Conservation (phyloP, 106 monocot genomes). For the Dendrobium nobile region DNA sequence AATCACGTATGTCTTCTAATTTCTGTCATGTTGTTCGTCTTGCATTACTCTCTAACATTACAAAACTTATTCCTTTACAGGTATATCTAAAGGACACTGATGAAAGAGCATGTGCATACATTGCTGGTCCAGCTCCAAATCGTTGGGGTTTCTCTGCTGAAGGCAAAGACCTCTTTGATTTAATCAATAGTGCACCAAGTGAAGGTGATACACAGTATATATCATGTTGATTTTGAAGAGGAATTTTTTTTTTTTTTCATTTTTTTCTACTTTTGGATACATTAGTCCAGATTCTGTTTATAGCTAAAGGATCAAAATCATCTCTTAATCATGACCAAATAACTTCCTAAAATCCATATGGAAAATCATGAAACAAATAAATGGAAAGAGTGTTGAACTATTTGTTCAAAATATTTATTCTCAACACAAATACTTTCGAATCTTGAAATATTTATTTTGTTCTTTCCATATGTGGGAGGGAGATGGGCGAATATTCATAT, state of each 20-base stretch:
- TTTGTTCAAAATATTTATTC: too few relatives aligned
- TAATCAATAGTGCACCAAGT: conserved; percentile 20
- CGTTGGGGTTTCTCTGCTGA: conserved; percentile 92
- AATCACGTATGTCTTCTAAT: background rate
- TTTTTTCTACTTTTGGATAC: too few relatives aligned
- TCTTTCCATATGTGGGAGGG: too few relatives aligned
- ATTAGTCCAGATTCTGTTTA: too few relatives aligned
- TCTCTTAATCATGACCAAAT: too few relatives aligned
- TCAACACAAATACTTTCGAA: too few relatives aligned
- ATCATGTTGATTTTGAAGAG: background rate
- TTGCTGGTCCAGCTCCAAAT: conserved; percentile 97
- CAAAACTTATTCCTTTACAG: conserved; percentile 28
- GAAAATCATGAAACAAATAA: too few relatives aligned
- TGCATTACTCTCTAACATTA: background rate
- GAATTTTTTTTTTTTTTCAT: background rate
- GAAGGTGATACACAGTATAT: conserved; percentile 27
- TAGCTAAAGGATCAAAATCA: too few relatives aligned
- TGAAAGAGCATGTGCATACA: conserved; percentile 98
- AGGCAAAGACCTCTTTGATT: conserved; percentile 80
- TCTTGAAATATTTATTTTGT: too few relatives aligned
- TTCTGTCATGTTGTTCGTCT: background rate
- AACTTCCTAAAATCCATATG: too few relatives aligned
- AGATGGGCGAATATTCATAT: too few relatives aligned
- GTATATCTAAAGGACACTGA: conserved; percentile 92
- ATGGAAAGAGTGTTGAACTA: too few relatives aligned